A percentile compares a stretch with the other conserved stretches of the same genome.
Conservation (phyloP, 352 stramenopile genomes). For the Globisporangium radiosum region DNA sequence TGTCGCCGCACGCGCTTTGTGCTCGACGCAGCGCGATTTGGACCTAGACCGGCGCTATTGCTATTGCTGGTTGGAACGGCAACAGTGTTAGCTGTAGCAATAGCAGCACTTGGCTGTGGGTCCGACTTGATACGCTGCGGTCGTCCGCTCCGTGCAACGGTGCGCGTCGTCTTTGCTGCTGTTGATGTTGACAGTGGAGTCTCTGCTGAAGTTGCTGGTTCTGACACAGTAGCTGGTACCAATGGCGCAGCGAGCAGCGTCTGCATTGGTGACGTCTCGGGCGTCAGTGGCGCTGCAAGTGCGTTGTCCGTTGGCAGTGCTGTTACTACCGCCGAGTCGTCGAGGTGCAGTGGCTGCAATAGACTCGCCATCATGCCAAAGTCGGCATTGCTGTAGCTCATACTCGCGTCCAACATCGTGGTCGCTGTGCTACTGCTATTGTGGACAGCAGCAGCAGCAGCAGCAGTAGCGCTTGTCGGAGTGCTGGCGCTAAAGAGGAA, state of each 20-base stretch:
- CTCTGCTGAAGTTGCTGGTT: background rate
- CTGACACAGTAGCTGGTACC: background rate
- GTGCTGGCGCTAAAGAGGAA: conserved; percentile 1
- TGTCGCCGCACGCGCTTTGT: conserved; percentile 16
- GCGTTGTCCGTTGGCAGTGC: too few relatives aligned
- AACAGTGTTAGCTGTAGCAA: too few relatives aligned
- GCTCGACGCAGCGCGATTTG: conserved; percentile 8
- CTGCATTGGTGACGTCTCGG: conserved; percentile 6
- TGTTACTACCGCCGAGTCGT: background rate
- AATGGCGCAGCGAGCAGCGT: conserved; percentile 6
- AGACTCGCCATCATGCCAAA: conserved; percentile 12
- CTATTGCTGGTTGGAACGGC: too few relatives aligned
- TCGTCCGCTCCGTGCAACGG: background rate
- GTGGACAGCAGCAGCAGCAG: too few relatives aligned
- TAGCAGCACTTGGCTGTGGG: background rate
- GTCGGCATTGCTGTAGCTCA: conserved; percentile 1
- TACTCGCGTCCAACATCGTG: background rate
- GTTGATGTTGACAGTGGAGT: background rate
- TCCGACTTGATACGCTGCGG: background rate
- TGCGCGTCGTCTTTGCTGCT: background rate
- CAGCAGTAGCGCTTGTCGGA: background rate
- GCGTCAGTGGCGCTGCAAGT: background rate
- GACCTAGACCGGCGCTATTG: too few relatives aligned
- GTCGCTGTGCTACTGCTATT: background rate
- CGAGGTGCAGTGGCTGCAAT: conserved; percentile 13